Evolutionary conservation across 2,329 filamentous ascomycete genomes (phyloP).

Genomic region (Fusarium sp.): DNA sequence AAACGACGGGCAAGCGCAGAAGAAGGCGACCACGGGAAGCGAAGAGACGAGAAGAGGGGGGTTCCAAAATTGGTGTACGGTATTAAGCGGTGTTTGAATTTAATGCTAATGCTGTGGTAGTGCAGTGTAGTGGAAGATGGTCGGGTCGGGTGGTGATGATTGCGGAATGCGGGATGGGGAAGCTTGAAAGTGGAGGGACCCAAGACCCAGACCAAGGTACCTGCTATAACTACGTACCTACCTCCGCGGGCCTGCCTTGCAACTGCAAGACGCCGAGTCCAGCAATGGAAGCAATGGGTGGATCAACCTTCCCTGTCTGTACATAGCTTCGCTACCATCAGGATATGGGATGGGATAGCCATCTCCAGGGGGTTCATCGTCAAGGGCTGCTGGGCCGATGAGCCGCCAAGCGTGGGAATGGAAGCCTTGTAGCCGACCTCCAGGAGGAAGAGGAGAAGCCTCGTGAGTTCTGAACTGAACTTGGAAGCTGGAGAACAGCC

Average conservation of each 20-base stretch:
- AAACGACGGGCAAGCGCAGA: conserved; percentile 37
- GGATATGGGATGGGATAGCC: background rate
- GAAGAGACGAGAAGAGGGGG: background rate
- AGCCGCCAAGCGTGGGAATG: conserved; percentile 19
- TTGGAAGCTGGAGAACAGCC: conserved; percentile 32
- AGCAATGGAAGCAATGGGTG: conserved; percentile 10
- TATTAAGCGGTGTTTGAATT: conserved; percentile 12
- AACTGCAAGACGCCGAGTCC: conserved; percentile 9
- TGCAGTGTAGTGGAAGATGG: conserved; percentile 23
- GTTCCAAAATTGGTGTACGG: conserved; percentile 1
- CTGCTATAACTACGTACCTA: conserved; percentile 8
- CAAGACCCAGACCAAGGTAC: conserved; percentile 6
- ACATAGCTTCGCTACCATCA: background rate
- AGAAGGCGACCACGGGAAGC: conserved; percentile 15
- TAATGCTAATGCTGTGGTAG: conserved; percentile 18
- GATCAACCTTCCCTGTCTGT: conserved; percentile 18
- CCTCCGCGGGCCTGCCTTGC: conserved; percentile 18
- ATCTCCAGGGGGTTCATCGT: conserved; percentile 12
- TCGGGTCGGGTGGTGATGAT: conserved; percentile 37
- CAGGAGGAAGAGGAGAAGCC: conserved; percentile 17
- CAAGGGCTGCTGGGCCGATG: conserved; percentile 26
- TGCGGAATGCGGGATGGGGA: conserved; percentile 45
- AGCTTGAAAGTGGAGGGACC: conserved; percentile 45
- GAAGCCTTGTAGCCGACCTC: conserved; percentile 9
- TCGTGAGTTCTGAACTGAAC: conserved; percentile 27